Base-by-base conservation (phyloP, 2,329 filamentous ascomycete species). In the Capronia coronata region DNA sequence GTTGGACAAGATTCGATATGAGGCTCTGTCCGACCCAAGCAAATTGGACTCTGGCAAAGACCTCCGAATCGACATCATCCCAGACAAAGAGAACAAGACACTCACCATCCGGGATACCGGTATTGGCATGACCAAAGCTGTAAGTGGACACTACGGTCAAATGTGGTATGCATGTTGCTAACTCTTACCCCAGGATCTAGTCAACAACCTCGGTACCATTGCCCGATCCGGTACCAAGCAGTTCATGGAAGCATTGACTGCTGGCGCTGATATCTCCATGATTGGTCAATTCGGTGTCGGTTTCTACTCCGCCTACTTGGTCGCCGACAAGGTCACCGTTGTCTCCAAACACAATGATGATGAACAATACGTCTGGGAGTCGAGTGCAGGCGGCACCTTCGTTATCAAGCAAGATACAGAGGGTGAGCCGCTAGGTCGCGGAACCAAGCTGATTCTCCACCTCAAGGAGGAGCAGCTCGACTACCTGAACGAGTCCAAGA, bases 121-220 rank as follows among this genome's bases (percentile, higher is more conserved):
- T 87, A 96, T 98, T 71, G 93, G 93, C 77, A 96, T 98, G 88
- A 98, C 93, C 81, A 98, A 98, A 82, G 90, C 93, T 79, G 86
- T 89, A 84, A 81, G 85, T 37, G 34, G 14, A 19, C 34, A 5
- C 16, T 18, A 5, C 18, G 8, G 14, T 8, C 14, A 7, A 37
- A 18, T 37, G 34, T 37, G 14, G 11, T 37, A 18, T 18, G 5
- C 5, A 9, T 8, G 3, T 37, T 51, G 51, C 72, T 78, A 61
- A 78, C 65, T 46, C 34, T 10, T 35, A 16, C n/a, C 13, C 13
- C 56, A 89, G 85, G 93, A 98, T 72, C 83, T 98, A 59, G 91
- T 98, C 79, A 98, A 98, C 86, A 98, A 98, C 82, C 83, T 98
- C 62, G 93, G 93, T 79, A 98, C 93, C 64, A 98, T 98, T 73